Evolutionary conservation across 179 eudicot genomes (phyloP), one percentile per base, ranked within the genome.

Genomic region (Silene noctiflora): DNA sequence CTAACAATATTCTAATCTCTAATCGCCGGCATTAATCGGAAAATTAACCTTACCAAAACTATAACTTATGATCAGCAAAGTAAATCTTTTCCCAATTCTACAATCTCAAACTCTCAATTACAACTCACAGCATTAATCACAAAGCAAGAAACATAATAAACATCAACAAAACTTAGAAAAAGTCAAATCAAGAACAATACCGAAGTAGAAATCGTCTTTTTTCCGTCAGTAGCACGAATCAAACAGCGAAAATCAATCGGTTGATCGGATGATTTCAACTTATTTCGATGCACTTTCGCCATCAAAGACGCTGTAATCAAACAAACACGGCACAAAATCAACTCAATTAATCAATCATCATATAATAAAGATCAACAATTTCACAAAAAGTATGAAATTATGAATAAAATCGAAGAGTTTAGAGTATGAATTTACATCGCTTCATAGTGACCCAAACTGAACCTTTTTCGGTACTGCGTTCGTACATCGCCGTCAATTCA

Each of bases 371-470:
- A 25, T 71, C 61, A 42, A 68, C 0, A 8, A 35, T 13, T 19
- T 20, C 27, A 12, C 12, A 56, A 29, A 71, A 51, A 39, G 0
- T 8, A 17, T 19, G 11, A 31, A 73, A 16, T 11, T 17, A 61
- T 62, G 13, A 33, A 21, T 0, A 21, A 19, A 63, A 46, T 19
- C 7, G 22, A 22, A 24, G 22, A 46, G 12, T n/a, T 58, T 4
- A 14, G 59, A 24, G 21, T 13, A 14, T 22, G 48, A 62, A 6
- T n/a, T 74, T 75, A 75, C 77, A 75, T 75, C 77, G 70, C 29
- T 75, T 75, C 66, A 75, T 44, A 8, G 77, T 75, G 71, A 75
- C 77, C 77, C 77, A 75, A 22, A 75, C 59, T 16, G 77, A 75
- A 9, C 77, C 71, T 53, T 64, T 63, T 0, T 75, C 77, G 4